Conservation (phyloP, 2,329 filamentous ascomycete species). For the Scytalidium sp. region DNA sequence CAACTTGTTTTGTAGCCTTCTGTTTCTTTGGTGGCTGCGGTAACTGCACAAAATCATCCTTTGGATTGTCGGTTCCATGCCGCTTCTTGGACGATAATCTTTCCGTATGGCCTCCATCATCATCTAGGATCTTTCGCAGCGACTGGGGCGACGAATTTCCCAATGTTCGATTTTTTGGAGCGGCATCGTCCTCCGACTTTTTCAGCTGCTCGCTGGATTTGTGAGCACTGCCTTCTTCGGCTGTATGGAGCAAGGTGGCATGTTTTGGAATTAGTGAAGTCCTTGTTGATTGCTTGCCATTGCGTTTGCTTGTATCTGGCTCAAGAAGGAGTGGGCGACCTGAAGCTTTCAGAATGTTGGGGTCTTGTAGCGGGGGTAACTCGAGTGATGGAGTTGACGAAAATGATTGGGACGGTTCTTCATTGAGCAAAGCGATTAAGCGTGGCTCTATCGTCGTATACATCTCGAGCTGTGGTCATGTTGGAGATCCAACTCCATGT, state of each 20-base stretch:
- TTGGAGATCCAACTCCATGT: neutral
- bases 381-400: constrained; percentile 39
- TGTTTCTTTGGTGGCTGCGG: constrained; percentile 64
- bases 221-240: constrained; percentile 28
- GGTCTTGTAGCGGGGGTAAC: constrained; percentile 51
- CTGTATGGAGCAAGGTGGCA: constrained; percentile 8
- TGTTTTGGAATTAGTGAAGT: constrained; percentile 16
- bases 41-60: constrained; percentile 62
- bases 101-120: constrained; percentile 23
- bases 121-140: constrained; percentile 28
- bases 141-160: constrained; percentile 29
- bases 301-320: constrained; percentile 37
- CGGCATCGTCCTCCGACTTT: constrained; percentile 6
- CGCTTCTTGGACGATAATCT: constrained; percentile 48
- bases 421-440: constrained; percentile 63
- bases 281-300: constrained; percentile 14
- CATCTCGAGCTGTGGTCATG: constrained; percentile 15
- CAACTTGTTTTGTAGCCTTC: constrained; percentile 51
- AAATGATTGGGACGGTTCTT: constrained; percentile 38
- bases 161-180: constrained; percentile 17
- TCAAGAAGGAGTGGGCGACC: constrained; percentile 48
- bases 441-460: constrained; percentile 60
- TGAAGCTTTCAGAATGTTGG: constrained; percentile 40
- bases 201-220: constrained; percentile 10
- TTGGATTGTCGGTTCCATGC: constrained; percentile 42